Conservation (phyloP, 2,329 filamentous ascomycete genomes). For the Apiospora marii region DNA sequence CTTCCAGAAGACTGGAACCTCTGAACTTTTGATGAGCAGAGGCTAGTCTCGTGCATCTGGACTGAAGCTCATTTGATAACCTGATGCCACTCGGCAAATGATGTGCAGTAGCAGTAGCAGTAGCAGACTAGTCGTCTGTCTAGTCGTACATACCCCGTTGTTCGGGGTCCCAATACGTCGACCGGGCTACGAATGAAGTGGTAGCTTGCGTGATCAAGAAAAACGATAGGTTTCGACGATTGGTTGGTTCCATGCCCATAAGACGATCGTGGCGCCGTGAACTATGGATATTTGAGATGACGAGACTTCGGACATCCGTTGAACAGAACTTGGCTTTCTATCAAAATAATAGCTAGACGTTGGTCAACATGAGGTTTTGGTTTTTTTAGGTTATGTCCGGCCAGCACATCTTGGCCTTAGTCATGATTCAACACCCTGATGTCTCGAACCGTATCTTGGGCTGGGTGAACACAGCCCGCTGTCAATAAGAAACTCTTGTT, state of each 20-base stretch:
- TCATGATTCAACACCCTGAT: slow-evolving; percentile 1
- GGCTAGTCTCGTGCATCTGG: slow-evolving; percentile 1
- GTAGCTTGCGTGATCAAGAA: background rate
- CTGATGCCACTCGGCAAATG: background rate
- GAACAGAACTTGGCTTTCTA: background rate
- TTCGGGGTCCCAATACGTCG: background rate
- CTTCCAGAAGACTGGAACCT: slow-evolving; percentile 11
- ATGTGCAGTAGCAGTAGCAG: background rate
- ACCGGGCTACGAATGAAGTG: background rate
- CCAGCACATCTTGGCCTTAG: background rate
- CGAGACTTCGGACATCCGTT: background rate
- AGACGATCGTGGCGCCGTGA: slow-evolving; percentile 1
- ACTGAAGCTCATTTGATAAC: background rate
- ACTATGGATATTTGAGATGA: background rate
- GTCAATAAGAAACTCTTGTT: background rate
- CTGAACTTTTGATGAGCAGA: slow-evolving; percentile 4
- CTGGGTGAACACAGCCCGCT: slow-evolving; percentile 3
- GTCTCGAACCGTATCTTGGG: slow-evolving; percentile 3
- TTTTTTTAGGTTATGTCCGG: background rate
- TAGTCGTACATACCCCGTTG: background rate
- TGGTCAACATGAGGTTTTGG: background rate
- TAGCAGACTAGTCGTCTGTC: background rate
- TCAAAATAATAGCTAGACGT: background rate
- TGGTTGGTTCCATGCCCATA: background rate
- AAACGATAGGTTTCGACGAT: background rate